phyloP scores from a whole-genome alignment of 306 rosid species.

The Quercus mongolica region DNA sequence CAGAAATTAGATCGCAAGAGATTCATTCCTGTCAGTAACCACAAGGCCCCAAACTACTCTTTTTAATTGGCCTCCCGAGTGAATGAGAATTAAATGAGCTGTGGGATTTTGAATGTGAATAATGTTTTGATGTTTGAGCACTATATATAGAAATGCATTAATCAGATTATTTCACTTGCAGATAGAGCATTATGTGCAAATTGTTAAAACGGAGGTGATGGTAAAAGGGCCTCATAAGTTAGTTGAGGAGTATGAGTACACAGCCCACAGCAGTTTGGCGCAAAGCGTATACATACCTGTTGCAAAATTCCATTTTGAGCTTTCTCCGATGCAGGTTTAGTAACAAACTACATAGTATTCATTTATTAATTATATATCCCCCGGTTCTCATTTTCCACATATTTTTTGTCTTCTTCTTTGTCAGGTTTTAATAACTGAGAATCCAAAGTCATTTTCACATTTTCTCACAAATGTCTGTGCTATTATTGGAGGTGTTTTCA shows the following conservation, averaged over 20 bases:
- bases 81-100: neutral
- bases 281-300: slow-evolving; percentile 71
- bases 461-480: slow-evolving; percentile 92
- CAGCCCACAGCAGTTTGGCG: slow-evolving; percentile 85
- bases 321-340: slow-evolving; percentile 97
- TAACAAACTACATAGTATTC: slow-evolving; percentile 1
- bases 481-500: slow-evolving; percentile 94
- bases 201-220: slow-evolving; percentile 83
- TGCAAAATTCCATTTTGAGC: slow-evolving; percentile 88
- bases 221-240: slow-evolving; percentile 46
- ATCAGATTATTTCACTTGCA: slow-evolving; percentile 37
- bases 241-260: slow-evolving; percentile 92
- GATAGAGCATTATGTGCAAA: slow-evolving; percentile 97
- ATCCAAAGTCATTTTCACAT: slow-evolving; percentile 81
- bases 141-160: neutral
- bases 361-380: slow-evolving; percentile 2
- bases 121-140: neutral
- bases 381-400: slow-evolving; percentile 4
- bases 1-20: neutral
- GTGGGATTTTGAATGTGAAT: neutral
- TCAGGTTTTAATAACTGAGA: slow-evolving; percentile 84
- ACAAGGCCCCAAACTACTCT: neutral
- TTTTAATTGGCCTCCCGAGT: neutral
- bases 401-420: slow-evolving; percentile 12
- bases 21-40: neutral